These are phyloP conservation scores for Trichosporon sp. DNA, from an alignment of 1,284 basidiomycete species.

Conservation along the genomic window DNA sequence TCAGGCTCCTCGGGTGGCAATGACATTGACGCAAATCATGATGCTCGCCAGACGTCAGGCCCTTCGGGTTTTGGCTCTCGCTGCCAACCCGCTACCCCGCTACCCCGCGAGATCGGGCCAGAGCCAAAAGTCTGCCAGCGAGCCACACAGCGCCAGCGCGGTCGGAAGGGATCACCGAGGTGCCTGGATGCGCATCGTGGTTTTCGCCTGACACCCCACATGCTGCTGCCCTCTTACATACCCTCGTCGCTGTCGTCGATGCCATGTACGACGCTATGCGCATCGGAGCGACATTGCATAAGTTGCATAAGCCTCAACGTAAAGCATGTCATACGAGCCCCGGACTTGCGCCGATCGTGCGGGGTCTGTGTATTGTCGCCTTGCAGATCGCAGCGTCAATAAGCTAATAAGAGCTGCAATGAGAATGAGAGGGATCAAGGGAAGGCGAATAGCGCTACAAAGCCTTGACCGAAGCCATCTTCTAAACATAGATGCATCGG, in stretches of 20 bases:
- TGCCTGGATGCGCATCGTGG: background rate
- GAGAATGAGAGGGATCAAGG: no score
- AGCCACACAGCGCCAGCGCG: no score
- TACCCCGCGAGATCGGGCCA: background rate
- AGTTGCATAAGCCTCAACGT: background rate
- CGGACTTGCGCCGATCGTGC: background rate
- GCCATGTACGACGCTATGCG: background rate
- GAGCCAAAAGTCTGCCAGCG: background rate
- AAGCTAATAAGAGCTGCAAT: no score
- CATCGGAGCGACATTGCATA: background rate
- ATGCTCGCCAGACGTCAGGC: background rate
- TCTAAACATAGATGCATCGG: background rate
- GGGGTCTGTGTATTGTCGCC: no score
- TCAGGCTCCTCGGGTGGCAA: background rate
- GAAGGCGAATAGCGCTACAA: no score
- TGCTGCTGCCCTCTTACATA: no score
- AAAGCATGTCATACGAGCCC: background rate
- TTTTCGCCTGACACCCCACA: no score
- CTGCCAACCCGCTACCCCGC: background rate
- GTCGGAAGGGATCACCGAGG: background rate
- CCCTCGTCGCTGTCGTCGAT: no score
- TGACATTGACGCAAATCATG: background rate
- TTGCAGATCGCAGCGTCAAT: no score
- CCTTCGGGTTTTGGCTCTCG: background rate
- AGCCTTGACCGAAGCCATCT: background rate